Conservation (phyloP, 2,329 filamentous ascomycete genomes). For the Clonostachys sp. region DNA sequence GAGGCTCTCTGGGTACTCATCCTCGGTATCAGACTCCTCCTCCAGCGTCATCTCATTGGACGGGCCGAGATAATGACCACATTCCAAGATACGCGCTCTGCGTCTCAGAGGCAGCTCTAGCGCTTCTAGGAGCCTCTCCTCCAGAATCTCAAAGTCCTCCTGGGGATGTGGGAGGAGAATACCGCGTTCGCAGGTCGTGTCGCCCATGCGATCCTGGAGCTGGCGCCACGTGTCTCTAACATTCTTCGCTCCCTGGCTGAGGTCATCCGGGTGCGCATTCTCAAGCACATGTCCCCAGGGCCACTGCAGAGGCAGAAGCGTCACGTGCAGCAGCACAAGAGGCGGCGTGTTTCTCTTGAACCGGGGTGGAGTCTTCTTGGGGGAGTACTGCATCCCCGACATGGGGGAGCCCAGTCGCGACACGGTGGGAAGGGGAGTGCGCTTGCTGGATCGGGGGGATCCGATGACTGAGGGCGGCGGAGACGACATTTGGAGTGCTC, state of each 20-base stretch:
- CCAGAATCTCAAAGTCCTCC: constrained; percentile 74
- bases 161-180: constrained; percentile 74
- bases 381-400: constrained; percentile 45
- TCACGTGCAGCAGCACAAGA: constrained; percentile 74
- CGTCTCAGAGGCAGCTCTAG: constrained; percentile 62
- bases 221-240: constrained; percentile 62
- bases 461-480: constrained; percentile 53
- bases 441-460: constrained; percentile 48
- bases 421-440: constrained; percentile 37
- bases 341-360: constrained; percentile 57
- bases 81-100: constrained; percentile 67
- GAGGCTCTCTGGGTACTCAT: constrained; percentile 13
- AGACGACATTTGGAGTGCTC: constrained; percentile 68
- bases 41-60: constrained; percentile 40
- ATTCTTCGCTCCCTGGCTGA: constrained; percentile 40
- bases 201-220: constrained; percentile 65
- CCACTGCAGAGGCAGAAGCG: constrained; percentile 66
- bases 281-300: constrained; percentile 56
- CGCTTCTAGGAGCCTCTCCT: constrained; percentile 72
- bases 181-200: constrained; percentile 69
- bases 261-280: constrained; percentile 26
- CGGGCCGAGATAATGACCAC: constrained; percentile 70
- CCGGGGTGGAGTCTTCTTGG: constrained; percentile 53
- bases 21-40: constrained; percentile 33
- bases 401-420: constrained; percentile 53